Conservation (phyloP, 2,329 filamentous ascomycete genomes). For the Canariomyces notabilis region DNA sequence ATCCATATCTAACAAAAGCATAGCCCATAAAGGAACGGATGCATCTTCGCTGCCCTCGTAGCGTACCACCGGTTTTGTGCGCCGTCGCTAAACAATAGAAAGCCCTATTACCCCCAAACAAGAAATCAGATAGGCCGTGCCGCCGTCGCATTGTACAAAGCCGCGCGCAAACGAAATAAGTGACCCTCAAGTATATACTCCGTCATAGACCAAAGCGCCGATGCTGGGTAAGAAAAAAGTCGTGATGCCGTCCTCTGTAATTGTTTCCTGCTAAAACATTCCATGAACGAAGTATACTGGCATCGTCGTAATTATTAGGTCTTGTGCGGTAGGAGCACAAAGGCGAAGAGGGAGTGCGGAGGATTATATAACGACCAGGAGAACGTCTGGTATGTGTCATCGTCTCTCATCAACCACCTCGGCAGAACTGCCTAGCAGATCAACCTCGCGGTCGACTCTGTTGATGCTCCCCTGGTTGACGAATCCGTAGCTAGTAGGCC, state of each 20-base stretch:
- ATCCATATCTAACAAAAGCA: not conserved
- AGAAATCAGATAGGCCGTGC: not conserved
- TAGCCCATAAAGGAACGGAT: not conserved
- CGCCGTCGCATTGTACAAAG: not conserved
- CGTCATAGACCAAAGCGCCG: not conserved
- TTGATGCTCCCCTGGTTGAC: conserved; percentile 55
- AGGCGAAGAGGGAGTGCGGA: not conserved
- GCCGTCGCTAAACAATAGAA: conserved; percentile 20
- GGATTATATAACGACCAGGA: not conserved
- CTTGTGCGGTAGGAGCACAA: not conserved
- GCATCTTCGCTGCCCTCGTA: not conserved
- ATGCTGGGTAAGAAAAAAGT: not conserved
- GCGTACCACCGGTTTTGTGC: conserved; percentile 18
- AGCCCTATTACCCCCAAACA: conserved; percentile 3
- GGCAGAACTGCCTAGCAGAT: conserved; percentile 50
- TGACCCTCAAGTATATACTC: not conserved
- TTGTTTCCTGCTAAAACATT: not conserved
- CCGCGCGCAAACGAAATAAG: not conserved
- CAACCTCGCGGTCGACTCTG: conserved; percentile 46
- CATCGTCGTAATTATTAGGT: not conserved
- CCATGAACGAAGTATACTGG: not conserved
- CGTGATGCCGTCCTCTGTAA: not conserved
- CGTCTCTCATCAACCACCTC: conserved; percentile 48
- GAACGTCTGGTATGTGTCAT: not conserved
- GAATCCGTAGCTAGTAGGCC: conserved; percentile 50